Conservation (phyloP, 108 stramenopile species). For the Conticribra weissflogii region DNA sequence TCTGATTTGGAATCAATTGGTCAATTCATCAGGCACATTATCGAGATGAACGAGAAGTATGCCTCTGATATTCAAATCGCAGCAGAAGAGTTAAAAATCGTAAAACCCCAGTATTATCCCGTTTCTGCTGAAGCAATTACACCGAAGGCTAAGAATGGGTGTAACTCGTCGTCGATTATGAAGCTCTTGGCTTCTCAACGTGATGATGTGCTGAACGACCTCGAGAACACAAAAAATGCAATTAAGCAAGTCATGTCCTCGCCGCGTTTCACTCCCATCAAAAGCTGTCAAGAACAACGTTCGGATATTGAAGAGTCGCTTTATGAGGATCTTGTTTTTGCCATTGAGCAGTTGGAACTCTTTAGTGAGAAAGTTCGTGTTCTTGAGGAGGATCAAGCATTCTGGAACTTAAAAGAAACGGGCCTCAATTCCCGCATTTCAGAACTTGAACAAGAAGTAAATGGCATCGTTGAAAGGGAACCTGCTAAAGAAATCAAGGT, state of each 20-base stretch:
- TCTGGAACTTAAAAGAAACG: slow-evolving; percentile 31
- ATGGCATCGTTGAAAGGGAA: slow-evolving; percentile 1
- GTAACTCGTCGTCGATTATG: background rate
- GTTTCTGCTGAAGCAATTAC: slow-evolving; percentile 29
- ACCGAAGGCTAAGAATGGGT: slow-evolving; percentile 34
- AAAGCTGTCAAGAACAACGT: slow-evolving; percentile 4
- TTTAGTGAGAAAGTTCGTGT: slow-evolving; percentile 21
- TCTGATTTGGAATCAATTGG: slow-evolving; percentile 30
- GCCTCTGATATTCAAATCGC: slow-evolving; percentile 14
- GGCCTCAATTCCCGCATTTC: slow-evolving; percentile 21
- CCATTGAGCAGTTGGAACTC: slow-evolving; percentile 33
- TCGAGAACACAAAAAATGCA: slow-evolving; percentile 33
- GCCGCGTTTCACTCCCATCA: slow-evolving; percentile 34
- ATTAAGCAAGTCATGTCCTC: slow-evolving; percentile 40
- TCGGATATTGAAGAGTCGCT: slow-evolving; percentile 14
- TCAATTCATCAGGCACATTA: slow-evolving; percentile 22
- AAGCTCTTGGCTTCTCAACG: slow-evolving; percentile 13
- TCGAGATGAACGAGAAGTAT: slow-evolving; percentile 24
- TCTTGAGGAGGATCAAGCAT: slow-evolving; percentile 29
- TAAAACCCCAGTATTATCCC: background rate
- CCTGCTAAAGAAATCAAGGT: slow-evolving; percentile 22
- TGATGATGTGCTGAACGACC: slow-evolving; percentile 23
- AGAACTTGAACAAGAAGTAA: slow-evolving; percentile 30
- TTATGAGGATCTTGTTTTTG: slow-evolving; percentile 36
- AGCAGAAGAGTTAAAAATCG: background rate